Conservation (phyloP, 73 alveolate species). For the Urostyla sp. region DNA sequence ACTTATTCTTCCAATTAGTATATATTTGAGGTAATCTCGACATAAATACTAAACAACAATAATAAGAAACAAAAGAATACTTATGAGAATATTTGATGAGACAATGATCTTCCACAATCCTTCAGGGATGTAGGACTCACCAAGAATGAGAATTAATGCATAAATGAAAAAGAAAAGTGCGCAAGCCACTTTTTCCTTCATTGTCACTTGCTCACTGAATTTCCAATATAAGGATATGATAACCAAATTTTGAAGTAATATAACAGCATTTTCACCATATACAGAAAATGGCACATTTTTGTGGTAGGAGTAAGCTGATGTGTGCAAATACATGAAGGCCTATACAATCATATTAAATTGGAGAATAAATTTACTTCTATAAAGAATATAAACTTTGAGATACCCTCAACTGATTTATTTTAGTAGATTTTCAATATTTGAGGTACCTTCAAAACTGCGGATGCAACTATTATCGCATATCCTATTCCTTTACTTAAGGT, state of each 20-base stretch:
- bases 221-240: slow-evolving; percentile 74
- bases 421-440: slow-evolving; percentile 69
- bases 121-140: slow-evolving; percentile 68
- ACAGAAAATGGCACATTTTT: slow-evolving; percentile 80
- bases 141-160: slow-evolving; percentile 22
- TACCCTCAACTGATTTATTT: slow-evolving; percentile 61
- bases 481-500: slow-evolving; percentile 61
- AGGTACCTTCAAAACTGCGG: slow-evolving; percentile 71
- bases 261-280: slow-evolving; percentile 87
- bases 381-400: slow-evolving; percentile 53
- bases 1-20: slow-evolving; percentile 73
- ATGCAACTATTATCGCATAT: slow-evolving; percentile 58
- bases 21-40: slow-evolving; percentile 83
- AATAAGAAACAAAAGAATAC: slow-evolving; percentile 22
- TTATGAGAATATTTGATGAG: slow-evolving; percentile 62
- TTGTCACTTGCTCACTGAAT: slow-evolving; percentile 59
- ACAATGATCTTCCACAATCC: slow-evolving; percentile 70
- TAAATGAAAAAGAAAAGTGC: slow-evolving; percentile 33
- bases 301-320: slow-evolving; percentile 77
- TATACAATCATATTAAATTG: slow-evolving; percentile 32
- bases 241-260: slow-evolving; percentile 72
- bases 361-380: slow-evolving; percentile 42
- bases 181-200: slow-evolving; percentile 61
- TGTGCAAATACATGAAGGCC: slow-evolving; percentile 66
- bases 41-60: slow-evolving; percentile 21